A percentile compares a stretch with the other conserved stretches of the same genome.
These are phyloP conservation scores for Boletus subcaerulescens DNA, from an alignment of 768 basidiomycete species.

Conservation along the genomic window DNA sequence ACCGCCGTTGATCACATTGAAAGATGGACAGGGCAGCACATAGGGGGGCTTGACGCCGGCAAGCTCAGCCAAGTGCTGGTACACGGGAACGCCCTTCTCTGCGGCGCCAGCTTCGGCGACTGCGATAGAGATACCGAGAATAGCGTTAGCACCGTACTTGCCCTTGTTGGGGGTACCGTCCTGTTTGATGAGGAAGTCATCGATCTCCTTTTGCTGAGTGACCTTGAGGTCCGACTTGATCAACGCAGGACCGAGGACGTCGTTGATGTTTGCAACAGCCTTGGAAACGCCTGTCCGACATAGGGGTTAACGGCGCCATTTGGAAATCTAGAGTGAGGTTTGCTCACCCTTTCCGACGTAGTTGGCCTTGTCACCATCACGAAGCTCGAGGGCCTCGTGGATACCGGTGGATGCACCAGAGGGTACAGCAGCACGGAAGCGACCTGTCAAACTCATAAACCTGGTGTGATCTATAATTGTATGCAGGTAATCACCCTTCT, in stretches of 20 bases:
- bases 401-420: constrained; percentile 98
- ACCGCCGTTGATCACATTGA: constrained; percentile 99
- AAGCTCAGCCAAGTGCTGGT: constrained; percentile 94
- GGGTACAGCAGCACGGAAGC: constrained; percentile 92
- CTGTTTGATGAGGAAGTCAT: constrained; percentile 96
- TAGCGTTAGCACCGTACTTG: constrained; percentile 98
- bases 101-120: constrained; percentile 90
- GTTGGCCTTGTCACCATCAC: constrained; percentile 88
- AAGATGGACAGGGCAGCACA: constrained; percentile 86
- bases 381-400: constrained; percentile 98
- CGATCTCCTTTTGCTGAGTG: constrained; percentile 91
- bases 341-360: constrained; percentile 92
- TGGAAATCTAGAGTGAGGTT: not conserved
- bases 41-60: constrained; percentile 94
- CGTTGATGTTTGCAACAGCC: constrained; percentile 94
- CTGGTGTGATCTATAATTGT: constrained; percentile 7
- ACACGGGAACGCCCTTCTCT: constrained; percentile 93
- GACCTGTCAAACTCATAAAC: constrained; percentile 49
- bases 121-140: constrained; percentile 97
- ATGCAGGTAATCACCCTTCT: constrained; percentile 57
- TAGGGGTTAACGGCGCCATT: not conserved
- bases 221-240: constrained; percentile 82
- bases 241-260: constrained; percentile 82
- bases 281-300: constrained; percentile 73
- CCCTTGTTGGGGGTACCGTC: constrained; percentile 99